These are phyloP conservation scores for Pelargonium cotyledonis DNA, from an alignment of 441 rosid species.

Conservation along the genomic window DNA sequence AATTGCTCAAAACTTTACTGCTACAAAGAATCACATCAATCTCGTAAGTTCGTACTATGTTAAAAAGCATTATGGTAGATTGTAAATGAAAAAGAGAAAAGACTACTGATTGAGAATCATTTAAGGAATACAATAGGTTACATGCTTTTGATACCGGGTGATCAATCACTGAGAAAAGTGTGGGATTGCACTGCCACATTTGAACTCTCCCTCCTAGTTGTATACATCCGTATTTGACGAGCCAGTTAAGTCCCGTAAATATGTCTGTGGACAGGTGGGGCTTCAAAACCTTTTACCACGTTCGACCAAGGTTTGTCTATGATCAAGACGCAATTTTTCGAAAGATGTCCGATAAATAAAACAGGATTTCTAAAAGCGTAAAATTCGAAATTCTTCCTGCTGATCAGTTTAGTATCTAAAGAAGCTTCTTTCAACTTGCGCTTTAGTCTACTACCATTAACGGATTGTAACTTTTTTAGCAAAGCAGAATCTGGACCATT, in stretches of 20 bases:
- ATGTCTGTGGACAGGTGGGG: slow-evolving; percentile 91
- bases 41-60: too few relatives aligned
- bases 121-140: too few relatives aligned
- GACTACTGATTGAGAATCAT: too few relatives aligned
- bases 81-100: too few relatives aligned
- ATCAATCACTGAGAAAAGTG: too few relatives aligned
- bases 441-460: slow-evolving; percentile 46
- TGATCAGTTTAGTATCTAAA: slow-evolving; percentile 37
- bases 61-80: too few relatives aligned
- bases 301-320: slow-evolving; percentile 94
- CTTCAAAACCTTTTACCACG: slow-evolving; percentile 61
- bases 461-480: slow-evolving; percentile 34
- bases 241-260: slow-evolving; percentile 58
- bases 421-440: slow-evolving; percentile 44
- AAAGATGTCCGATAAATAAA: slow-evolving; percentile 67
- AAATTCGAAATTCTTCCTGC: slow-evolving; percentile 61
- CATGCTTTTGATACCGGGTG: too few relatives aligned
- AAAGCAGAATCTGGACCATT: slow-evolving; percentile 32
- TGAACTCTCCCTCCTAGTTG: neutral
- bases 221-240: neutral
- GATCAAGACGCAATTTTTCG: slow-evolving; percentile 65
- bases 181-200: too few relatives aligned
- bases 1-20: too few relatives aligned
- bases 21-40: too few relatives aligned
- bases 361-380: slow-evolving; percentile 71